Evolutionary conservation across 1,284 basidiomycete genomes (phyloP).

Genomic region (Irpex sp.): DNA sequence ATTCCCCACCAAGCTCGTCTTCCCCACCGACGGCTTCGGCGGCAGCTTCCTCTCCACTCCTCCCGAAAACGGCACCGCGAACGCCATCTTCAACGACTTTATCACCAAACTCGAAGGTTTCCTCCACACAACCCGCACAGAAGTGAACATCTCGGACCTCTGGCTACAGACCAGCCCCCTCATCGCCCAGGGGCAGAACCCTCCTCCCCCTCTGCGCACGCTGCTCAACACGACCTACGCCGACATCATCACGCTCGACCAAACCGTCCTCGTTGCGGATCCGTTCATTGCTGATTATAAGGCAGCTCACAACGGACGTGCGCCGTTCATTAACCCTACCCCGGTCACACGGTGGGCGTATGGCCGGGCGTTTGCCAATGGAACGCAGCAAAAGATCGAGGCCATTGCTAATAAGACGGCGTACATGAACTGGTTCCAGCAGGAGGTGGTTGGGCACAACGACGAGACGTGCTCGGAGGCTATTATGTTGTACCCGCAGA

Average conservation of each 20-base stretch:
- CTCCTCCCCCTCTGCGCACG: slow-evolving; percentile 21
- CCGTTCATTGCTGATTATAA: slow-evolving; percentile 36
- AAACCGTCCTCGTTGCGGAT: slow-evolving; percentile 32
- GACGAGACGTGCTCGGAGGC: slow-evolving; percentile 32
- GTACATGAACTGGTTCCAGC: slow-evolving; percentile 35
- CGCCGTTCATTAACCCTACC: slow-evolving; percentile 36
- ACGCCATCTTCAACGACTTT: slow-evolving; percentile 32
- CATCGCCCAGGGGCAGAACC: slow-evolving; percentile 17
- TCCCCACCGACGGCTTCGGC: slow-evolving; percentile 29
- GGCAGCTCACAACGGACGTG: slow-evolving; percentile 31
- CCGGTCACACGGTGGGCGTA: slow-evolving; percentile 34
- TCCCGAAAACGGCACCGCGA: slow-evolving; percentile 22
- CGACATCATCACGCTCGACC: slow-evolving; percentile 33
- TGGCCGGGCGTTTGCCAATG: slow-evolving; percentile 19
- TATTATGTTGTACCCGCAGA: slow-evolving; percentile 35
- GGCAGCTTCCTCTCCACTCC: slow-evolving; percentile 27
- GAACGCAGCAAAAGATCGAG: slow-evolving; percentile 21
- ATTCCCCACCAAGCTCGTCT: slow-evolving; percentile 33
- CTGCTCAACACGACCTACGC: slow-evolving; percentile 32
- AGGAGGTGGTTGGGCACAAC: slow-evolving; percentile 27
- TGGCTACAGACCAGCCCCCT: slow-evolving; percentile 31
- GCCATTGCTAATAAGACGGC: slow-evolving; percentile 26
- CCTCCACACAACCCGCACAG: slow-evolving; percentile 30
- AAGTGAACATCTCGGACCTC: slow-evolving; percentile 25
- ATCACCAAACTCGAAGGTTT: slow-evolving; percentile 31